A percentile compares a stretch with the other conserved stretches of the same genome.
phyloP scores from a whole-genome alignment of 345 rosid genomes.

The Eucalyptus paniculata region DNA sequence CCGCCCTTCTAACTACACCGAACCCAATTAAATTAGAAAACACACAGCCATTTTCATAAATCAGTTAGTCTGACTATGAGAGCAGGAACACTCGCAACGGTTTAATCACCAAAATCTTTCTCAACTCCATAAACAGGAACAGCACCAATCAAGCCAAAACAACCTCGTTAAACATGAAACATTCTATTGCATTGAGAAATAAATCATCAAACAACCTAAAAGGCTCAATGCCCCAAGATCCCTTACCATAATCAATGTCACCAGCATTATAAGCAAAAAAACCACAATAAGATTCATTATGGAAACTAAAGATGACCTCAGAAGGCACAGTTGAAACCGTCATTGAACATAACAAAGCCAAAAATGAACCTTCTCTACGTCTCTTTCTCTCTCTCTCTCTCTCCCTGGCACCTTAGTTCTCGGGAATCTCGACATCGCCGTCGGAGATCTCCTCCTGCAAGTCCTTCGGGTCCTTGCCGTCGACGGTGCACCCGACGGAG shows the following conservation, averaged over 20 bases:
- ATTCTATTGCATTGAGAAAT: neutral
- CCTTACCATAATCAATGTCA: neutral
- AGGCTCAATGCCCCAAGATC: neutral
- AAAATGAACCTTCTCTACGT: neutral
- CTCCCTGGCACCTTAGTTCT: constrained; percentile 10
- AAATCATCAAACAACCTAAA: neutral
- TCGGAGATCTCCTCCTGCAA: constrained; percentile 55
- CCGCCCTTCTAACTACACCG: neutral
- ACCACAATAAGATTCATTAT: neutral
- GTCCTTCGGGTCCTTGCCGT: constrained; percentile 60
- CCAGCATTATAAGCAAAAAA: neutral
- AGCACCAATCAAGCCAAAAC: neutral
- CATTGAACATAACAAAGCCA: neutral
- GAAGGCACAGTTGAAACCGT: neutral
- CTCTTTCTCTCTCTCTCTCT: neutral
- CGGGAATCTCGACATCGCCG: constrained; percentile 50
- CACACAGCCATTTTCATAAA: neutral
- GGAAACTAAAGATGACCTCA: neutral
- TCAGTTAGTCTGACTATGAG: neutral
- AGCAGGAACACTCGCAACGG: neutral
- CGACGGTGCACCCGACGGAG: constrained; percentile 66
- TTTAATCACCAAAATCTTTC: neutral
- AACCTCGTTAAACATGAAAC: neutral
- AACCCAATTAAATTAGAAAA: neutral
- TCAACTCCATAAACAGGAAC: neutral